Evolutionary conservation across 2,329 filamentous ascomycete species (phyloP), one percentile per base, ranked within the genome.

Genomic region (Neophaeococcomyces aloes): DNA sequence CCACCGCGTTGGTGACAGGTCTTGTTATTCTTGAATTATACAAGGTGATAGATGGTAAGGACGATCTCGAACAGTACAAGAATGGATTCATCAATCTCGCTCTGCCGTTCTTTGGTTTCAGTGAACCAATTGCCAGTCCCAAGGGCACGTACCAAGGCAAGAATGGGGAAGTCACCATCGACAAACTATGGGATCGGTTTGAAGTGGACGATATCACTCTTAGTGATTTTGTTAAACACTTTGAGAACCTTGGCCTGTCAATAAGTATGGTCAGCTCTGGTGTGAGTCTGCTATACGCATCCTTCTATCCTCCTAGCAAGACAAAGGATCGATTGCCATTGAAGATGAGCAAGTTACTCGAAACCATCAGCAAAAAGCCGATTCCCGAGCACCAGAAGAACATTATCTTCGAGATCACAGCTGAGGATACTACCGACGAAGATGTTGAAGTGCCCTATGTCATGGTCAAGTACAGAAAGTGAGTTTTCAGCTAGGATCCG

Each of bases 121-220:
- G 86, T 59, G 91, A 98, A 67, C 91, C 91, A 2, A 93, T 98
- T 56, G 80, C 81, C 4, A 94, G 86, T 55, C 86, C 88, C 23
- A 96, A 95, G 75, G 85, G 89, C 52, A 85, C 78, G 57, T 98
- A 96, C 68, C 70, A 79, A 60, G 83, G 86, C 17, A 81, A 81
- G 41, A 67, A 84, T 32, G 84, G 83, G 58, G 82, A 83, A 55
- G 85, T 94, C 14, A 78, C 74, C 18, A 79, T 98, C 56, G 91
- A 98, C 71, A 93, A 93, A 72, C 82, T 98, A 43, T 98, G 91
- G 91, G 91, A 96, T 65, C 83, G 91, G 30, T 96, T 96, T 57
- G 88, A 55, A 69, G 73, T 94, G 29, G 75, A 83, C 13, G 79
- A 98, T 60, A 78, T 95, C 39, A 89, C 87, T 2, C 71, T 98